Evolutionary conservation across 805 yeast genomes (phyloP).

Genomic region (Candida suzukii): DNA sequence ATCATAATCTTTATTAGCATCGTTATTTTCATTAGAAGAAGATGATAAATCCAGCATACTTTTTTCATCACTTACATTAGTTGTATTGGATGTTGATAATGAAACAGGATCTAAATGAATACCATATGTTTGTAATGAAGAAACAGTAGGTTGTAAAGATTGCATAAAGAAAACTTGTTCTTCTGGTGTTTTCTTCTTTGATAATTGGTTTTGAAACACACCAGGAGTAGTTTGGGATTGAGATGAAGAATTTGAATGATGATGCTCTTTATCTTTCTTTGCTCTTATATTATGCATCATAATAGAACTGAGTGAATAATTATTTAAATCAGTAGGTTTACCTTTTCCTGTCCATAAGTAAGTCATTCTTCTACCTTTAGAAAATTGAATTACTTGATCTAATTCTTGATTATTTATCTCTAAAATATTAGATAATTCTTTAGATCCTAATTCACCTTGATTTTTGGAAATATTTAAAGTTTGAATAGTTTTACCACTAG

Average conservation of each 20-base stretch:
- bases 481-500: constrained; percentile 27
- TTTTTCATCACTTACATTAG: not conserved
- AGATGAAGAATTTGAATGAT: not conserved
- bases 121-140: constrained; percentile 1
- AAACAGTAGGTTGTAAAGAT: constrained; percentile 1
- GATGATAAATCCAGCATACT: not conserved
- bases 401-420: constrained; percentile 18
- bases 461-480: constrained; percentile 17
- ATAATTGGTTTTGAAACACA: not conserved
- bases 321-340: constrained; percentile 25
- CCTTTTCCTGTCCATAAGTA: constrained; percentile 50
- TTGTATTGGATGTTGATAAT: not conserved
- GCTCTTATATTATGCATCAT: not conserved
- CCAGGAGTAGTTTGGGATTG: too few species aligned
- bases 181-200: not conserved
- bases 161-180: constrained; percentile 1
- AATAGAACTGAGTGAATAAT: constrained; percentile 12
- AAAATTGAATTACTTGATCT: constrained; percentile 17
- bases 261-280: not conserved
- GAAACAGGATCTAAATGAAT: constrained; percentile 1
- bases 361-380: constrained; percentile 25
- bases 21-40: not conserved
- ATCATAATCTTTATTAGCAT: not conserved
- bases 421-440: constrained; percentile 9
- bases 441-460: constrained; percentile 8